Evolutionary conservation across 352 stramenopile species (phyloP).

Genomic region (Aphanomyces stellatus): DNA sequence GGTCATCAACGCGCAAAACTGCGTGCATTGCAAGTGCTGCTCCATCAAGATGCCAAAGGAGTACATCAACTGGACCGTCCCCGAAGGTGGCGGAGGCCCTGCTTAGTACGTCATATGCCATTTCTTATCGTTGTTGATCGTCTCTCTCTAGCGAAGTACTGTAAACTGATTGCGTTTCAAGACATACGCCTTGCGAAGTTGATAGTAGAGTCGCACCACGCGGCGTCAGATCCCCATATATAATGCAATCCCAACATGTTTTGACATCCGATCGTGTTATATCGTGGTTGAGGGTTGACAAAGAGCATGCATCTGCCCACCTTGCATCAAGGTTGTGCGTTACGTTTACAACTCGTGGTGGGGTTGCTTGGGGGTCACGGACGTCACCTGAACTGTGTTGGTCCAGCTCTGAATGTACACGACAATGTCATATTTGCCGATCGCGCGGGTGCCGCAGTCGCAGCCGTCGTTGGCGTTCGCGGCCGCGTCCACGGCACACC

Average conservation of each 20-base stretch:
- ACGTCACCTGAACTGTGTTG: constrained; percentile 17
- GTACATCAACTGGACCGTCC: constrained; percentile 99
- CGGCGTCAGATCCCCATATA: background rate
- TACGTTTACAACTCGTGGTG: background rate
- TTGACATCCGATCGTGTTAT: no score
- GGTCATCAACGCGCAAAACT: constrained; percentile 99
- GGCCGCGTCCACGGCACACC: constrained; percentile 12
- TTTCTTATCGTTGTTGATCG: background rate
- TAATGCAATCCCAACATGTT: no score
- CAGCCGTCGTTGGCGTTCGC: constrained; percentile 3
- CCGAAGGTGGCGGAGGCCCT: constrained; percentile 95
- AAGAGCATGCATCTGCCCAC: no score
- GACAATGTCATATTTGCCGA: constrained; percentile 17
- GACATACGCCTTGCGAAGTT: no score
- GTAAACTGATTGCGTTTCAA: constrained; percentile 12
- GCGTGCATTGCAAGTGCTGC: constrained; percentile 99
- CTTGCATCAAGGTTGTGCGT: no score
- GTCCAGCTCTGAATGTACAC: constrained; percentile 25
- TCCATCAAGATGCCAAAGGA: constrained; percentile 99
- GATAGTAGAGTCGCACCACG: no score
- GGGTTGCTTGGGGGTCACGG: background rate
- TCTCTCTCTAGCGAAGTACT: constrained; percentile 11
- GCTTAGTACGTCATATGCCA: constrained; percentile 93
- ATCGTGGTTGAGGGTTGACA: no score
- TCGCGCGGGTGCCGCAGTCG: constrained; percentile 1